Evolutionary conservation across 2,329 filamentous ascomycete species (phyloP), one percentile per base, ranked within the genome.

Genomic region (Zymoseptoria tritici): DNA sequence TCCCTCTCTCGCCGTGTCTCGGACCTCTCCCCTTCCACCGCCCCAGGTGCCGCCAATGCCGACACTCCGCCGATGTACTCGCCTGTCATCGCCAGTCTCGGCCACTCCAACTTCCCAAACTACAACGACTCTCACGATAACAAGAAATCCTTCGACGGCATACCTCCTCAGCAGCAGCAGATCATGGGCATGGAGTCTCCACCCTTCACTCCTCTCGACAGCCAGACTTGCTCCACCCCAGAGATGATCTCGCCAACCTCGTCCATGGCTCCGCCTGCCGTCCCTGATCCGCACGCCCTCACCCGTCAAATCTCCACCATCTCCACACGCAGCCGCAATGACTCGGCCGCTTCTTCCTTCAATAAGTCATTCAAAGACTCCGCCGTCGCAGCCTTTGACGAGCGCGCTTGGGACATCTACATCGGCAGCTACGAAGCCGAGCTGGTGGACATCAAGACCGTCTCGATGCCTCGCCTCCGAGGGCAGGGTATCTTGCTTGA

Each of bases 391-490:
- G 36, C 50, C 49, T 71, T 70, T 58, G 66, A 71, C 57, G 68
- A 68, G 50, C 62, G 62, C 36, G 68, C 70, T 36, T 72, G 70
- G 72, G 70, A 71, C 57, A 64, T 62, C 20, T 73, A 69, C 62
- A 49, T 68, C 36, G 63, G 61, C 52, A 61, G 64, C 3, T 71
- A 67, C 63, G 62, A 68, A 36, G 70, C 67, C 21, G 72, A 74
- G 62, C 60, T 72, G 21, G 53, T 58, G 19, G 72, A 77, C 53
- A 63, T 79, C 49, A 74, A 74, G 59, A 70, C 71, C 36, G 42
- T 56, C 57, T 70, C 73, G n/a, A 66, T 79, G 31, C 72, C 75
- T 3, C 76, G 77, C 56, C 73, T 80, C 58, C 75, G 75, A 36
- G 78, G 79, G 59, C 65, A 64, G 26, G 67, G 63, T 16, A 60